Base-by-base conservation (phyloP, 2,329 filamentous ascomycete species). In the Cercospora janseana region DNA sequence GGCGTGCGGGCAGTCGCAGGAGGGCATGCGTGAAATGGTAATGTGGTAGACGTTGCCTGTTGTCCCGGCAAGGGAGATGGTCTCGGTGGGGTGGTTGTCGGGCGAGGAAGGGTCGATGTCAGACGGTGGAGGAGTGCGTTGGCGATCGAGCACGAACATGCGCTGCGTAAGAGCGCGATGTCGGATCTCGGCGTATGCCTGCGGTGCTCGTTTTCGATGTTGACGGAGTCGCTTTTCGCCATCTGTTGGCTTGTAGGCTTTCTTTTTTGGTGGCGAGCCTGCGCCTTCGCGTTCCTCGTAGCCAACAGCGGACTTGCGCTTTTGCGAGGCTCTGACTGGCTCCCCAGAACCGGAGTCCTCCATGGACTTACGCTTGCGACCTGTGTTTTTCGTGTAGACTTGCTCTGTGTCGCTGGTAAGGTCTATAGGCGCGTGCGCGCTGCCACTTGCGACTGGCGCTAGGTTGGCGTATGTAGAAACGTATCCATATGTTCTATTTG, bases 11-110 rank as follows among this genome's bases (percentile, higher is more conserved):
- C 64, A 66, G 12, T 59, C 56, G 46, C 64, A 66, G 2, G 58
- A 68, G 0, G 81, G 80, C 4, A 72, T 59, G 45, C 75, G 75
- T 52, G 69, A 65, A 46, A 86, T 78, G 7, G 63, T 72, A 27
- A 82, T 75, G 0, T 71, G 76, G 65, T 86, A 85, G 13, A 85
- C 66, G 56, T 85, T 85, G 9, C 82, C 81, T 0, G 80, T 84
- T 4, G 76, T 75, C 10, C 82, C 82, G 18, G 80, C 79, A 40
- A 85, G 75, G 12, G 78, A 69, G 43, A 83, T 73, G 1, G 66
- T 69, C 62, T 86, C 82, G 44, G 76, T 69, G 0, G 75, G 77
- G 2, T 65, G 66, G 65, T 65, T 18, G 20, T 41, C 38, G 15
- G 46, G 46, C 10, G 46, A 49, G 3, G n/a, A 8, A 6, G 44